These are phyloP conservation scores for Biscogniauxia sp. DNA, from an alignment of 2,329 filamentous ascomycete genomes.

Conservation along the genomic window DNA sequence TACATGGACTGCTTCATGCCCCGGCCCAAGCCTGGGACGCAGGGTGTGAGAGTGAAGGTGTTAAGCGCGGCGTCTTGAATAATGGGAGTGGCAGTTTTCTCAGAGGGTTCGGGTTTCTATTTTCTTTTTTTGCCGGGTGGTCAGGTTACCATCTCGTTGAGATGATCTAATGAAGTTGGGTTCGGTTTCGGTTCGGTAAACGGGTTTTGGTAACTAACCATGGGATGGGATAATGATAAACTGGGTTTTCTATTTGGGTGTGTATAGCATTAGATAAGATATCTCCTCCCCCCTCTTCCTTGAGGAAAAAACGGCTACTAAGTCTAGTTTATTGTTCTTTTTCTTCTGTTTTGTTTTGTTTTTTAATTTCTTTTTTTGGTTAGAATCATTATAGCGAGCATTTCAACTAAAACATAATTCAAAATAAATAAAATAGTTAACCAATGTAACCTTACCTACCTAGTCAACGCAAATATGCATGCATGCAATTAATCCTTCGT, in stretches of 20 bases:
- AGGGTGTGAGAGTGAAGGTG: slow-evolving; percentile 16
- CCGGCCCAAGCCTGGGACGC: slow-evolving; percentile 11
- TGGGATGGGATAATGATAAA: not conserved
- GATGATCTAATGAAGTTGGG: not conserved
- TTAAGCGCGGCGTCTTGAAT: not conserved
- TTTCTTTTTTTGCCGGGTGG: not conserved
- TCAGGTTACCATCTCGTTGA: not conserved
- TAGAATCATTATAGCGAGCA: too few relatives aligned
- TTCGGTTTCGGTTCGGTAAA: not conserved
- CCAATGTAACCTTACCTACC: too few relatives aligned
- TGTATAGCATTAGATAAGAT: not conserved
- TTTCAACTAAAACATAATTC: too few relatives aligned
- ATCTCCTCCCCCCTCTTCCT: too few relatives aligned
- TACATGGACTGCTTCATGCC: slow-evolving; percentile 16
- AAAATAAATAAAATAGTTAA: too few relatives aligned
- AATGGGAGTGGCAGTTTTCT: not conserved
- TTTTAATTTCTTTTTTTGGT: too few relatives aligned
- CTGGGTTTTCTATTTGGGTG: not conserved
- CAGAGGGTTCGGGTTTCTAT: not conserved
- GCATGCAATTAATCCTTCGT: not conserved
- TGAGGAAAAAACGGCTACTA: too few relatives aligned
- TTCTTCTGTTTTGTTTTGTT: too few relatives aligned
- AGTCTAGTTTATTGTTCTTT: too few relatives aligned
- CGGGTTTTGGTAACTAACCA: not conserved
- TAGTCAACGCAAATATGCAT: too few relatives aligned